Evolutionary conservation across 495 filamentous ascomycete genomes (phyloP), one percentile per base, ranked within the genome.

Genomic region (Neurospora cerealis): DNA sequence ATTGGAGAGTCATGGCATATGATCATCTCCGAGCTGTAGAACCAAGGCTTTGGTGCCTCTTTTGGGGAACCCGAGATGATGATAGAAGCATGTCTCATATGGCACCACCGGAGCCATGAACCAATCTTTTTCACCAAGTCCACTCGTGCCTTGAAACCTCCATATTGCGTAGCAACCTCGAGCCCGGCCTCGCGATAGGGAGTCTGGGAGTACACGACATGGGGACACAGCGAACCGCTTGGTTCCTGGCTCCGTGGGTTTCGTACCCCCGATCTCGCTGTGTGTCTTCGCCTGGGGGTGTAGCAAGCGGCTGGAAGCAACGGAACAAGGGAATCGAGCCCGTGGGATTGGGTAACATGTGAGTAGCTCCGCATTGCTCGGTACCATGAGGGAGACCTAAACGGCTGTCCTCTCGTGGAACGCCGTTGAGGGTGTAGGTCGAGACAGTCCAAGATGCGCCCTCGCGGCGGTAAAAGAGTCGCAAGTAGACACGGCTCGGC

Each of bases 401-500:
- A 66, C 54, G 54, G 54, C 54, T 66, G 28, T 34, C 28, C 54
- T 66, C 54, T 66, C 54, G 28, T 34, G 54, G 15, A 66, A 66
- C 28, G 54, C 54, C 54, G 54, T 66, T 66, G 15, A 66, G 54
- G 54, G 54, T 62, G 54, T 62, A 62, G 24, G 24, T 34, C 24
- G 6, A 62, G 24, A 62, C 54, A 62, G 54, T 34, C 28, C 54
- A 32, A 62, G 54, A 62, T 66, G 28, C 54, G 54, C 54, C 54
- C 54, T 34, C 54, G 21, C 28, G 28, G 54, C 54, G 54, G 54
- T 62, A 62, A 62, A 60, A 8, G 48, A 62, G 24, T 62, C 48
- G 48, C 54, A 34, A 66, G 54, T 36, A 66, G 54, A 66, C 54
- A 66, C 28, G 19, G 54, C 38, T 76, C 75, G 73, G 75, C 73